phyloP scores from a whole-genome alignment of 352 stramenopile species.

The Hyaloperonospora brassicae region DNA sequence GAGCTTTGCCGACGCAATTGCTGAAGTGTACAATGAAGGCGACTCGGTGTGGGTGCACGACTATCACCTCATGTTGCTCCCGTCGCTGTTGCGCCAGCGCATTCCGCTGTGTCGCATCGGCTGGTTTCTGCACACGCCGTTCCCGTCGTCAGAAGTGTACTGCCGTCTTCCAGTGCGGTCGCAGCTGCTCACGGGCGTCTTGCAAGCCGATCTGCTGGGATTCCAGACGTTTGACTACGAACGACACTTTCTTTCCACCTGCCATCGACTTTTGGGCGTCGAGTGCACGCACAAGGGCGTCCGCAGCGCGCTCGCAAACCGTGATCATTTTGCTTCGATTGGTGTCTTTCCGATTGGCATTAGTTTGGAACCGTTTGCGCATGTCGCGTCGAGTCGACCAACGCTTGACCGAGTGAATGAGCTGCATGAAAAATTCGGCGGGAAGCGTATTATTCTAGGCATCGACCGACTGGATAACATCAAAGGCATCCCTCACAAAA shows the following conservation, averaged over 20 bases:
- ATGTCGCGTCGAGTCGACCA: conserved; percentile 39
- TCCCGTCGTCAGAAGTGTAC: conserved; percentile 83
- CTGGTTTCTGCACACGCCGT: conserved; percentile 87
- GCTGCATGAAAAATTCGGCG: conserved; percentile 67
- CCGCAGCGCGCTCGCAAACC: conserved; percentile 49
- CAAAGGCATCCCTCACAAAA: conserved; percentile 86
- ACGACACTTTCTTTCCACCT: conserved; percentile 81
- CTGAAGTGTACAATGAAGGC: conserved; percentile 83
- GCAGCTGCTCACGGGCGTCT: conserved; percentile 64
- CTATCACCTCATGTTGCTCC: conserved; percentile 87
- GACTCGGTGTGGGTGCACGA: conserved; percentile 87
- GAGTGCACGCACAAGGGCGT: conserved; percentile 73
- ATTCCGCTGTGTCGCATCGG: conserved; percentile 68
- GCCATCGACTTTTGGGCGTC: conserved; percentile 60
- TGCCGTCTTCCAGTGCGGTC: conserved; percentile 70
- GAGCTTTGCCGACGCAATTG: conserved; percentile 78
- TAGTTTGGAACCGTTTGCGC: conserved; percentile 72
- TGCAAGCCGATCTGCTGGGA: conserved; percentile 75
- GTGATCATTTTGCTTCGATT: conserved; percentile 84
- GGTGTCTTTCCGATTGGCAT: conserved; percentile 86
- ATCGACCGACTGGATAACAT: conserved; percentile 85
- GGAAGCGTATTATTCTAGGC: conserved; percentile 75
- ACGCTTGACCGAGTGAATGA: conserved; percentile 65
- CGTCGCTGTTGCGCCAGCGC: conserved; percentile 72
- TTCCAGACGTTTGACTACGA: conserved; percentile 90